Conservation (phyloP, 2,329 filamentous ascomycete genomes). For the Aspergillus melleus region DNA sequence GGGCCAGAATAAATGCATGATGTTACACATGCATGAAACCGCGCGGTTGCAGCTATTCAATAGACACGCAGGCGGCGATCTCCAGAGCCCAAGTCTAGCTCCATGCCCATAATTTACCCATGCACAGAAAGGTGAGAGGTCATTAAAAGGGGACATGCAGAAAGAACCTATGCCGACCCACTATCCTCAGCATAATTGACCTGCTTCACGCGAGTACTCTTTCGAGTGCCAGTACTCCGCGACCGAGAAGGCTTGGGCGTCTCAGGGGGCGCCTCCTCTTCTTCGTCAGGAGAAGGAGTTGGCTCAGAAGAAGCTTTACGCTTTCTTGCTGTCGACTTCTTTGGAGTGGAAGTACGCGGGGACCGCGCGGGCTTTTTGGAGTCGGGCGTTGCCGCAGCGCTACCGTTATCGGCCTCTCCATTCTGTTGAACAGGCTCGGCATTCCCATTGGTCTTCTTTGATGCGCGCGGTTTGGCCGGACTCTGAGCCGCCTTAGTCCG, state of each 20-base stretch:
- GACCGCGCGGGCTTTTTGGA: constrained; percentile 13
- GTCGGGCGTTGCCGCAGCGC: constrained; percentile 17
- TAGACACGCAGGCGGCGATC: too few species aligned
- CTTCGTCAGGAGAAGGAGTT: constrained; percentile 29
- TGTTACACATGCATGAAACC: not conserved
- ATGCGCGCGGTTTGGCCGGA: constrained; percentile 18
- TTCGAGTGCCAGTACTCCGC: constrained; percentile 18
- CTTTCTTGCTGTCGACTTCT: constrained; percentile 27
- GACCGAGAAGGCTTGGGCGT: constrained; percentile 11
- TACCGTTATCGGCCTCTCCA: constrained; percentile 7
- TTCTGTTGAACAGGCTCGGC: constrained; percentile 2
- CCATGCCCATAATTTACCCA: not conserved
- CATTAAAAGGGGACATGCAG: not conserved
- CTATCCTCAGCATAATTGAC: constrained; percentile 38
- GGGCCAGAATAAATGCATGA: not conserved
- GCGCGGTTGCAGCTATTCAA: not conserved
- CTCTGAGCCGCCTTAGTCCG: constrained; percentile 23
- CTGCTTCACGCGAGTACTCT: constrained; percentile 34
- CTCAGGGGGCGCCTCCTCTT: constrained; percentile 17
- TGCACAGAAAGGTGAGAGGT: not conserved
- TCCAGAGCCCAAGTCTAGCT: not conserved
- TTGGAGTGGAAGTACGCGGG: constrained; percentile 13
- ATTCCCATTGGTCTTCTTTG: constrained; percentile 19
- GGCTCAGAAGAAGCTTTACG: constrained; percentile 31
- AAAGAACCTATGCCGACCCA: constrained; percentile 16